Percentiles rank a stretch among this genome's conserved stretches.
These are phyloP conservation scores for Kazachstania sp. DNA, from an alignment of 1,139 yeast species.

Conservation along the genomic window DNA sequence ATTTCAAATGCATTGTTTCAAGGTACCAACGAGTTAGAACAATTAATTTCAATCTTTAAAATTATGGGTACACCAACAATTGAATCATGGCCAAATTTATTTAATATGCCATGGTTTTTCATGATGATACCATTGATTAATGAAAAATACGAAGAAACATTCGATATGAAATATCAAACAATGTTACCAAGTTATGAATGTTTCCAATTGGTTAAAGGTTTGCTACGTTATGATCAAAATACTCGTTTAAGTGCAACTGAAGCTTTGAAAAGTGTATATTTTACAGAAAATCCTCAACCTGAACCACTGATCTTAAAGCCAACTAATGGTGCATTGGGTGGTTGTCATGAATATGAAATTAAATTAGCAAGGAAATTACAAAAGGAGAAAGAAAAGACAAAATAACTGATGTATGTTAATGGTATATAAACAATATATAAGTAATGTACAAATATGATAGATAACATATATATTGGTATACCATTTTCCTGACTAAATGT, in stretches of 20 bases:
- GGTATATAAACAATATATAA: neutral
- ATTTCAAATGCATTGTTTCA: constrained; percentile 70
- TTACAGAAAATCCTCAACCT: constrained; percentile 58
- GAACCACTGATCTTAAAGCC: constrained; percentile 49
- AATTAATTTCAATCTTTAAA: constrained; percentile 64
- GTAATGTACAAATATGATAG: neutral
- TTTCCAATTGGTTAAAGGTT: constrained; percentile 52
- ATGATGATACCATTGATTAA: constrained; percentile 53
- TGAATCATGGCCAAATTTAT: constrained; percentile 71
- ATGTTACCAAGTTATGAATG: constrained; percentile 46
- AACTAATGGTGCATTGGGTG: constrained; percentile 51
- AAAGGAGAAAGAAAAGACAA: constrained; percentile 33
- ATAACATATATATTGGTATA: neutral
- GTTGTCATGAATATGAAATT: constrained; percentile 91
- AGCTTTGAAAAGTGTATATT: constrained; percentile 62
- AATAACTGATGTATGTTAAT: neutral
- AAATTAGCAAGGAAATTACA: constrained; percentile 62
- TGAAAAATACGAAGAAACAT: constrained; percentile 36
- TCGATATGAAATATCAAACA: constrained; percentile 40
- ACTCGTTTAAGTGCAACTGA: constrained; percentile 52
- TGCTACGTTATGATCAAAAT: constrained; percentile 62
- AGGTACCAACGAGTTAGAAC: constrained; percentile 84
- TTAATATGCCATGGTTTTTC: constrained; percentile 84
- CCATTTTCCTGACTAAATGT: too few relatives aligned
- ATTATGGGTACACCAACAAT: constrained; percentile 80